These are phyloP conservation scores for Lactarius trivialis DNA, from an alignment of 768 basidiomycete genomes.

Conservation along the genomic window DNA sequence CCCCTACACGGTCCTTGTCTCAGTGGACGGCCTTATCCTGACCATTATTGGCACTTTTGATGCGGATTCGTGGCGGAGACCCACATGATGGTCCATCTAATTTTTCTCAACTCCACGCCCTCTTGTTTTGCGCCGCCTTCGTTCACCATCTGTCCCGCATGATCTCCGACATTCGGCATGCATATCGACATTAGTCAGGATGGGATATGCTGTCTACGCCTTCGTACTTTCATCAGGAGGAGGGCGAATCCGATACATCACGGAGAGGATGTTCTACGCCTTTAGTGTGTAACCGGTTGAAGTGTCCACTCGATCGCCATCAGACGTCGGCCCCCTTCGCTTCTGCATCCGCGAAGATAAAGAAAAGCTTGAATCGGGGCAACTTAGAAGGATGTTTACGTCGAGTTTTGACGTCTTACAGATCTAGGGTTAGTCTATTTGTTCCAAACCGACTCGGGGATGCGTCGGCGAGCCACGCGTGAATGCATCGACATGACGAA, in stretches of 20 bases:
- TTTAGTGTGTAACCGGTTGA: not conserved
- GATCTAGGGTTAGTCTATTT: conserved; percentile 59
- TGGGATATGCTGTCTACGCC: not conserved
- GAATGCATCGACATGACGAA: conserved; percentile 52
- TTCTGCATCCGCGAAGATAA: not conserved
- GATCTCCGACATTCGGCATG: not conserved
- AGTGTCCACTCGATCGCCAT: not conserved
- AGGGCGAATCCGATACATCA: not conserved
- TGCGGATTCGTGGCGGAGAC: conserved; percentile 70
- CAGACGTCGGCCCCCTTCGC: conserved; percentile 1
- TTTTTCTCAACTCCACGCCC: not conserved
- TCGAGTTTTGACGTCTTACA: not conserved
- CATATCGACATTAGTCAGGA: not conserved
- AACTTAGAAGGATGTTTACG: not conserved
- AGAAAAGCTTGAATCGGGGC: not conserved
- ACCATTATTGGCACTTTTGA: conserved; percentile 1
- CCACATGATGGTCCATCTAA: conserved; percentile 61
- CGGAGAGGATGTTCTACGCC: not conserved
- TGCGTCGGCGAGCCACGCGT: conserved; percentile 77
- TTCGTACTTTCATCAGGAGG: not conserved
- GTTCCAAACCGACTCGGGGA: conserved; percentile 61
- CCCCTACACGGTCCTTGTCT: not conserved
- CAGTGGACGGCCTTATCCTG: not conserved
- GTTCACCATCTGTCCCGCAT: not conserved
- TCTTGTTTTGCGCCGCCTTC: not conserved